Evolutionary conservation across 495 filamentous ascomycete species (phyloP), one percentile per base, ranked within the genome.

Genomic region (Cryomyces minteri): DNA sequence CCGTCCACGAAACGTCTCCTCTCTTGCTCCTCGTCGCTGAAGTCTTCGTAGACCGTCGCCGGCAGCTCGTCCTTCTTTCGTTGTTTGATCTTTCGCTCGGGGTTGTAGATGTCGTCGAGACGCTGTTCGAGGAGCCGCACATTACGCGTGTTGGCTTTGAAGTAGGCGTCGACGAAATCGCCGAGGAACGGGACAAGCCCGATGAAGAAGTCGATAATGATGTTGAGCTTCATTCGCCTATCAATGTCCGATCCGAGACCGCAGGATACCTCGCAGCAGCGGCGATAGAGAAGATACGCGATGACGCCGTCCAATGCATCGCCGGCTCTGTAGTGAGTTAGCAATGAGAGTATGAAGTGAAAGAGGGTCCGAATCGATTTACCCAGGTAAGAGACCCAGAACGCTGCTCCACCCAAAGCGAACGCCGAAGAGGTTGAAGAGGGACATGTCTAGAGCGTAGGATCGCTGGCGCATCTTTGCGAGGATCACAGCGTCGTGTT

Each of bases 121-220:
- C 43, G 39, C 41, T 52, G 36, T 40, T 65, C 62, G 10, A 65
- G 41, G 25, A 58, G 33, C 6, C 55, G 55, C 37, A 61, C 45
- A 38, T 62, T 62, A 47, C 50, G 50, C 34, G 55, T 54, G 40
- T 65, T 65, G 53, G 47, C 52, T 51, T 62, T 65, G 50, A 55
- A 48, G 14, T 48, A 53, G 5, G 73, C 74, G 56, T 96, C 90
- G 33, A 72, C 72, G 28, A 96, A 28, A 53, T 95, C 90, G 14
- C 90, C 90, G 5, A 94, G 44, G 50, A 95, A 73, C 0, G 90
- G 90, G 14, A 94, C 65, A 6, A 98, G 64, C 10, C 90, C 90
- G 38, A 94, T 68, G 43, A 74, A 53, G 50, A 92, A 83, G 59
- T 95, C 90, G 30, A 88, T 43, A 4, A 76, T 41, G 39, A 95